Evolutionary conservation across 148 eudicot species (phyloP).

Genomic region (Fagopyrum tataricum): DNA sequence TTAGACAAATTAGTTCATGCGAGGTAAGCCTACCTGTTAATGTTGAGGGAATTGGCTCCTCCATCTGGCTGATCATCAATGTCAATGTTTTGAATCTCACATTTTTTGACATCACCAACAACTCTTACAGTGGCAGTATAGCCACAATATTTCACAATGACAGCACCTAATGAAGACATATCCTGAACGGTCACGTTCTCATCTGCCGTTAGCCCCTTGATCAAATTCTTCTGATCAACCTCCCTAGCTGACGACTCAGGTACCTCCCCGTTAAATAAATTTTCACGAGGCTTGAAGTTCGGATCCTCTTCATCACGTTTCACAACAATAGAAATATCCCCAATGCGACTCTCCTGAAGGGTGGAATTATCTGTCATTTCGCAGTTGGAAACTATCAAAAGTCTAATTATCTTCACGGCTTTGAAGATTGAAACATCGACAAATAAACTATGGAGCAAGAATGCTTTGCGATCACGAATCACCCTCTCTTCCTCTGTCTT

Average conservation of each 20-base stretch:
- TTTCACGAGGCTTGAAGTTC: constrained; percentile 44
- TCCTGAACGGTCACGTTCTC: constrained; percentile 97
- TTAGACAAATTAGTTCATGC: not conserved
- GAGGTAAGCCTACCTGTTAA: constrained; percentile 52
- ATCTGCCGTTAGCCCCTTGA: constrained; percentile 94
- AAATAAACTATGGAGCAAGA: constrained; percentile 87
- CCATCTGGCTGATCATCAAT: constrained; percentile 94
- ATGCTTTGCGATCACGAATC: constrained; percentile 90
- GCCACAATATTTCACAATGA: constrained; percentile 71
- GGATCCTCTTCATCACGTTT: constrained; percentile 62
- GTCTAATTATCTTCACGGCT: constrained; percentile 62
- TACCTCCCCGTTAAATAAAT: constrained; percentile 30
- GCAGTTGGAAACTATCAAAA: constrained; percentile 30
- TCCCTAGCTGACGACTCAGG: constrained; percentile 36
- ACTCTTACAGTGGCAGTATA: constrained; percentile 72
- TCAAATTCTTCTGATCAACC: constrained; percentile 49
- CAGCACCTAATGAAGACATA: constrained; percentile 60
- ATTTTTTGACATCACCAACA: constrained; percentile 57
- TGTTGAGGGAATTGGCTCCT: constrained; percentile 89
- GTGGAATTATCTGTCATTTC: constrained; percentile 20
- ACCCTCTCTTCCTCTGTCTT: constrained; percentile 95
- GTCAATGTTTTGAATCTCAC: constrained; percentile 43
- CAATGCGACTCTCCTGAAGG: constrained; percentile 56
- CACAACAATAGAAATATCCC: constrained; percentile 70
- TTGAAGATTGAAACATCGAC: constrained; percentile 74